Evolutionary conservation across 768 basidiomycete species (phyloP).

Genomic region (Tricholoma terreum): DNA sequence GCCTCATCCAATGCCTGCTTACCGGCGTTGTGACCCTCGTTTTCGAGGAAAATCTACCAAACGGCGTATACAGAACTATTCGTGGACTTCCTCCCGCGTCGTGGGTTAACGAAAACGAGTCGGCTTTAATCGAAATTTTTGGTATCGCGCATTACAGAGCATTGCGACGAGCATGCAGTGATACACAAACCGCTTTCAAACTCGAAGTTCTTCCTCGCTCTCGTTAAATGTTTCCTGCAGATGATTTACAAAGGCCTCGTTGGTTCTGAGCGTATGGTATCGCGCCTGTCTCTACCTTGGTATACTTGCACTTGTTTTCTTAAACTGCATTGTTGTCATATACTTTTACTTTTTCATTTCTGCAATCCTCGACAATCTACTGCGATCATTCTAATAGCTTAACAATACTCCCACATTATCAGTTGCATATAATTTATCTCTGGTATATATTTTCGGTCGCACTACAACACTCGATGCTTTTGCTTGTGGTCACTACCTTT

Average conservation of each 20-base stretch:
- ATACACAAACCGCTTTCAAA: constrained; percentile 70
- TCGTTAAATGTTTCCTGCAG: constrained; percentile 22
- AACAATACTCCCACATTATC: constrained; percentile 22
- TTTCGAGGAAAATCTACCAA: constrained; percentile 71
- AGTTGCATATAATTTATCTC: constrained; percentile 22
- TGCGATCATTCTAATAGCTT: constrained; percentile 22
- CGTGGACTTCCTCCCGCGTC: constrained; percentile 75
- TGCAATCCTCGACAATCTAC: constrained; percentile 19
- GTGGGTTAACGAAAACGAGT: constrained; percentile 73
- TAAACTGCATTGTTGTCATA: constrained; percentile 36
- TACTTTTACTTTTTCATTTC: constrained; percentile 28
- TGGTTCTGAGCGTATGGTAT: constrained; percentile 8
- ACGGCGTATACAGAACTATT: constrained; percentile 69
- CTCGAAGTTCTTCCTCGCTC: constrained; percentile 56
- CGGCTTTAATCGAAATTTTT: constrained; percentile 67
- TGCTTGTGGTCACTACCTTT: background rate
- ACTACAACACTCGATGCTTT: background rate
- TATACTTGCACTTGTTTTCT: constrained; percentile 16
- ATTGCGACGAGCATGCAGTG: constrained; percentile 68
- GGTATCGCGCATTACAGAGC: constrained; percentile 70
- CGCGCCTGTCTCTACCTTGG: constrained; percentile 12
- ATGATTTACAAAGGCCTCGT: background rate
- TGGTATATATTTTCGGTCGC: constrained; percentile 19
- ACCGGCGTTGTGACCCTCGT: constrained; percentile 70
- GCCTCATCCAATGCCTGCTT: constrained; percentile 68